phyloP scores from a whole-genome alignment of 2,329 filamentous ascomycete species.

The Arachnopeziza araneosa region DNA sequence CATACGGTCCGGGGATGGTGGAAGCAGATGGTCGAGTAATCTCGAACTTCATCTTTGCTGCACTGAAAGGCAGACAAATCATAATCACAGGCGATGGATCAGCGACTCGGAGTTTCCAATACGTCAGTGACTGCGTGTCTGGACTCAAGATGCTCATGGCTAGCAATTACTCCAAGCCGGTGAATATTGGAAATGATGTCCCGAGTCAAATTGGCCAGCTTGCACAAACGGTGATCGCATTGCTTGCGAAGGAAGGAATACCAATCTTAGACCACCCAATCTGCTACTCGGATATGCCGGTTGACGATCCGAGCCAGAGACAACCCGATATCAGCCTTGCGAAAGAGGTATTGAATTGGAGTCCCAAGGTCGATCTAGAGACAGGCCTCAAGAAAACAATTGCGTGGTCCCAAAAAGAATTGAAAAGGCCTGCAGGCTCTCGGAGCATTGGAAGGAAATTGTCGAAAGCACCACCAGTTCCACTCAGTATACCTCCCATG shows the following conservation, averaged over 20 bases:
- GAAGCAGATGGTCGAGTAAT: constrained; percentile 1
- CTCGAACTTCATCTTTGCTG: constrained; percentile 1
- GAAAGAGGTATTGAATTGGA: neutral
- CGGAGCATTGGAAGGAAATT: neutral
- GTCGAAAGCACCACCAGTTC: neutral
- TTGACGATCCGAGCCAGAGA: constrained; percentile 1
- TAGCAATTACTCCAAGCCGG: neutral
- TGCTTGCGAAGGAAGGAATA: neutral
- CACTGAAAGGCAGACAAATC: neutral
- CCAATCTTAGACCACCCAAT: neutral
- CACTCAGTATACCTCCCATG: neutral
- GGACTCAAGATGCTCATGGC: constrained; percentile 1
- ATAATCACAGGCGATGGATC: constrained; percentile 5
- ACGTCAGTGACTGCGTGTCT: neutral
- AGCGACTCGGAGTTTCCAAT: constrained; percentile 1
- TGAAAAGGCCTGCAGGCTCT: neutral
- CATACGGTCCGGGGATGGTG: neutral
- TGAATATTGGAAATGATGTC: constrained; percentile 1
- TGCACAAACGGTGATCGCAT: neutral
- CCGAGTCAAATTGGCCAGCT: neutral
- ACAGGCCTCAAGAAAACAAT: neutral
- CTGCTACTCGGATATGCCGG: neutral
- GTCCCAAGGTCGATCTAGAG: neutral
- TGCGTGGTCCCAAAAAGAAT: neutral
- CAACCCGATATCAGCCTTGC: constrained; percentile 2